Percentiles rank a stretch among this genome's conserved stretches.
Conservation (phyloP, 768 basidiomycete genomes). For the Lactifluus pinguis region DNA sequence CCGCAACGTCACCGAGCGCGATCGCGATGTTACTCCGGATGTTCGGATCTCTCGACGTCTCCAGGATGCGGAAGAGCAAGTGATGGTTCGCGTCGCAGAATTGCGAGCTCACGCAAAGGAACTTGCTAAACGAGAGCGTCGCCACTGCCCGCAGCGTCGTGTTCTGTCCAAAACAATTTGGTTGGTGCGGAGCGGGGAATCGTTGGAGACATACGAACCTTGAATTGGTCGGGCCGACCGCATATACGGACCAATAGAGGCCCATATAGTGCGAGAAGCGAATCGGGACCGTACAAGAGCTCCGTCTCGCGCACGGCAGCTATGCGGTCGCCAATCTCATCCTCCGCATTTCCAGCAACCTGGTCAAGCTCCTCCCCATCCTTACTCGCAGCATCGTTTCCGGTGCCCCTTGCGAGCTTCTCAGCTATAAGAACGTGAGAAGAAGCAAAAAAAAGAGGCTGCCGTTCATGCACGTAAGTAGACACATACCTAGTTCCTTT, state of each 20-base stretch:
- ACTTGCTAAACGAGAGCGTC: conserved; percentile 85
- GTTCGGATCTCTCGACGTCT: conserved; percentile 56
- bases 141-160: conserved; percentile 79
- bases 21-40: no score
- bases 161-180: conserved; percentile 44
- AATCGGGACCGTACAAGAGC: conserved; percentile 73
- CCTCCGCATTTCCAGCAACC: conserved; percentile 94
- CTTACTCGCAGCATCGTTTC: conserved; percentile 36
- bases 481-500: conserved; percentile 56
- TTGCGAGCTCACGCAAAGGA: conserved; percentile 89
- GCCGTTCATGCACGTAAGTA: not conserved
- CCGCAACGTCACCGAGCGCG: no score
- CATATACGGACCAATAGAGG: conserved; percentile 88
- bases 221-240: conserved; percentile 84
- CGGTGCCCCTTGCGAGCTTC: conserved; percentile 40
- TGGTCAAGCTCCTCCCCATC: conserved; percentile 86
- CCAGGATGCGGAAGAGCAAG: conserved; percentile 88
- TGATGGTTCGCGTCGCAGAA: conserved; percentile 89
- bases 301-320: conserved; percentile 78
- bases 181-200: not conserved
- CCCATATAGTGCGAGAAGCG: conserved; percentile 77
- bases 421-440: conserved; percentile 36
- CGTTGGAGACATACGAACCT: conserved; percentile 38
- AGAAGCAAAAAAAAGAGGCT: not conserved
- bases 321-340: conserved; percentile 93